Evolutionary conservation across 2,329 filamentous ascomycete species (phyloP).

Genomic region (Cladosporium sp.): DNA sequence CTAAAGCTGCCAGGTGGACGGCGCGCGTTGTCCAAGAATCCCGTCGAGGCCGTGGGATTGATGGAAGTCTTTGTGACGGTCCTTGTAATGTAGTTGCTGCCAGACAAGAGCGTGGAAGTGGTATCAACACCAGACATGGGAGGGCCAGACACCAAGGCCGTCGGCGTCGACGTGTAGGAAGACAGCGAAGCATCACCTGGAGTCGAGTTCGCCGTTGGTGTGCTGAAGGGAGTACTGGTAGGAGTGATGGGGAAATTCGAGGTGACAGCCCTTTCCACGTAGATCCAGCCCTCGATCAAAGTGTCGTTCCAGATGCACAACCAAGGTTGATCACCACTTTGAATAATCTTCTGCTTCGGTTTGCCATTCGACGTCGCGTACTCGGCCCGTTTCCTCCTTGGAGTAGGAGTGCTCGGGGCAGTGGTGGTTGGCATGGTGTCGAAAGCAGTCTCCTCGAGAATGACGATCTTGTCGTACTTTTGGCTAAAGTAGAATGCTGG

Average conservation of each 20-base stretch:
- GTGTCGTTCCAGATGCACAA: constrained; percentile 68
- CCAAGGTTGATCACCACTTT: constrained; percentile 61
- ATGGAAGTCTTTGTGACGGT: constrained; percentile 15
- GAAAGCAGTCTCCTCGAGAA: constrained; percentile 43
- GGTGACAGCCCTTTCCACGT: constrained; percentile 51
- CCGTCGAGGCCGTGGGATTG: constrained; percentile 11
- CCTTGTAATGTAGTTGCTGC: constrained; percentile 11
- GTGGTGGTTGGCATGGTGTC: neutral
- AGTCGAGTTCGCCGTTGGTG: constrained; percentile 11
- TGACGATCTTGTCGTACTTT: constrained; percentile 61
- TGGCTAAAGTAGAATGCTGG: constrained; percentile 62
- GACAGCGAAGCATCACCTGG: neutral
- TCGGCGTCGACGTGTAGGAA: constrained; percentile 9
- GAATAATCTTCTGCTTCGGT: constrained; percentile 37
- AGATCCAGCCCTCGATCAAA: constrained; percentile 63
- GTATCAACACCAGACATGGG: neutral
- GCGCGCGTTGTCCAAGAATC: neutral
- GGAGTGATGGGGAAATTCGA: constrained; percentile 6
- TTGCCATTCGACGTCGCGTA: constrained; percentile 19
- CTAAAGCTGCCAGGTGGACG: neutral
- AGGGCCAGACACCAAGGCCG: constrained; percentile 13
- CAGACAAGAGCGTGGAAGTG: neutral
- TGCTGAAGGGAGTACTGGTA: constrained; percentile 11
- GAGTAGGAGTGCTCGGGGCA: neutral
- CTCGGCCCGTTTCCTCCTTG: neutral